Evolutionary conservation across 1,284 basidiomycete genomes (phyloP).

Genomic region (Rhodotorula sp.): DNA sequence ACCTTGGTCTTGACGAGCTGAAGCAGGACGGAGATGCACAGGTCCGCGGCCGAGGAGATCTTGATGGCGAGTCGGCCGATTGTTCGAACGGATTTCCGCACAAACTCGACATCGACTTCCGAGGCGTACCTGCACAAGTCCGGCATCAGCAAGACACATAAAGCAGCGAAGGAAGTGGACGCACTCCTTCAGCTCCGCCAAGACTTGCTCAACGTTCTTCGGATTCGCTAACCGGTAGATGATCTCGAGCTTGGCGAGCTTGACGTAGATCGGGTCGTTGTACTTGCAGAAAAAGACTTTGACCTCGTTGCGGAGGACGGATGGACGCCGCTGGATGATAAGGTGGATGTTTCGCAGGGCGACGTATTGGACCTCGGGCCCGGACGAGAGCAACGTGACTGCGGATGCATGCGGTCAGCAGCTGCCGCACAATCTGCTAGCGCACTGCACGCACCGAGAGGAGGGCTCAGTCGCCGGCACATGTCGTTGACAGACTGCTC

Average conservation of each 20-base stretch:
- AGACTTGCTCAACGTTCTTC: slow-evolving; percentile 84
- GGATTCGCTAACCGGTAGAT: slow-evolving; percentile 93
- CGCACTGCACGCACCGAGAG: slow-evolving; percentile 64
- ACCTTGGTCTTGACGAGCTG: slow-evolving; percentile 89
- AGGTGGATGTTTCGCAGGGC: slow-evolving; percentile 94
- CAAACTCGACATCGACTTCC: slow-evolving; percentile 97
- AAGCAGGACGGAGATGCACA: slow-evolving; percentile 83
- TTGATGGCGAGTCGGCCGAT: slow-evolving; percentile 97
- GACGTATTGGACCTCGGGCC: slow-evolving; percentile 98
- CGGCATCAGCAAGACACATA: not conserved
- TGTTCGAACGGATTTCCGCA: slow-evolving; percentile 92
- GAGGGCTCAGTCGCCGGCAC: slow-evolving; percentile 96
- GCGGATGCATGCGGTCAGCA: slow-evolving; percentile 11
- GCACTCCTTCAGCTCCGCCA: slow-evolving; percentile 92
- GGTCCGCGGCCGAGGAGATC: slow-evolving; percentile 82
- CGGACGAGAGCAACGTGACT: slow-evolving; percentile 92
- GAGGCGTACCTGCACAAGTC: slow-evolving; percentile 74
- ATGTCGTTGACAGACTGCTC: slow-evolving; percentile 79
- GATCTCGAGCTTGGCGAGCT: slow-evolving; percentile 96
- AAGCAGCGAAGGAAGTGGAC: slow-evolving; percentile 44
- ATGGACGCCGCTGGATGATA: slow-evolving; percentile 89
- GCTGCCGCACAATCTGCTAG: not conserved
- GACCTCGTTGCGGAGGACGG: slow-evolving; percentile 93
- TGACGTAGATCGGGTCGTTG: slow-evolving; percentile 98
- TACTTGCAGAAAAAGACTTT: slow-evolving; percentile 99